Percentiles rank a stretch among this genome's conserved stretches.
Conservation (phyloP, 495 filamentous ascomycete genomes). For the Cercophora scortea region DNA sequence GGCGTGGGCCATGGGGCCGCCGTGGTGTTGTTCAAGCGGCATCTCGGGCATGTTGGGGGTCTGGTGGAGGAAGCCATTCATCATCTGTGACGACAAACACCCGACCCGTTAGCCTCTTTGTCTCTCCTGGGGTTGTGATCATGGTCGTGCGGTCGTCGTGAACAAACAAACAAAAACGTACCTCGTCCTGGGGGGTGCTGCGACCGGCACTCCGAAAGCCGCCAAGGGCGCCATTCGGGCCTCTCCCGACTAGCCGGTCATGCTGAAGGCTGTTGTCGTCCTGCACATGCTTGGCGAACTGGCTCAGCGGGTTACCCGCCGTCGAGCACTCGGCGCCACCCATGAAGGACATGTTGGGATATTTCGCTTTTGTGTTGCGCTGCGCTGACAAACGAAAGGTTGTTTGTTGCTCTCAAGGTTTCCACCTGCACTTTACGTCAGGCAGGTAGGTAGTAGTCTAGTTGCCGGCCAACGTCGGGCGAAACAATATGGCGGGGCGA, state of each 20-base stretch:
- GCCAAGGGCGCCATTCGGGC: conserved; percentile 39
- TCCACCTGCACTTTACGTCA: too few species aligned
- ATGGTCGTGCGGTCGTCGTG: too few species aligned
- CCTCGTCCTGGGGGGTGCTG: conserved; percentile 38
- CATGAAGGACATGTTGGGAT: conserved; percentile 73
- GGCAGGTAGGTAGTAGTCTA: too few species aligned
- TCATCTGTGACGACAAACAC: too few species aligned
- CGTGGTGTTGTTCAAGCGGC: conserved; percentile 29
- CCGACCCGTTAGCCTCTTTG: too few species aligned
- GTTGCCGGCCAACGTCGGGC: too few species aligned
- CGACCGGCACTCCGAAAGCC: conserved; percentile 36
- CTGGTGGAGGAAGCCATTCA: conserved; percentile 87
- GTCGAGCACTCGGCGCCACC: conserved; percentile 94
- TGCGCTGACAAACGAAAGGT: not conserved
- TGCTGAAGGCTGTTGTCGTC: conserved; percentile 92
- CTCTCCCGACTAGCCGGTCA: conserved; percentile 71
- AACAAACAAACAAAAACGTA: conserved; percentile 12
- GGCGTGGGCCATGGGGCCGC: conserved; percentile 19
- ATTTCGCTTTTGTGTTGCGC: not conserved
- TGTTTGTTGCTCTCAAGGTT: not conserved
- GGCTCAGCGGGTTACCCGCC: conserved; percentile 87
- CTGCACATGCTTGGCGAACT: conserved; percentile 90
- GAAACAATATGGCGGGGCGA: too few species aligned
- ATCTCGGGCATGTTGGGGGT: conserved; percentile 37
- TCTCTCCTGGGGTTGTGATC: too few species aligned